These are phyloP conservation scores for Mortierella polycephala DNA, from an alignment of 371 early-diverging fungal genomes.

Conservation along the genomic window DNA sequence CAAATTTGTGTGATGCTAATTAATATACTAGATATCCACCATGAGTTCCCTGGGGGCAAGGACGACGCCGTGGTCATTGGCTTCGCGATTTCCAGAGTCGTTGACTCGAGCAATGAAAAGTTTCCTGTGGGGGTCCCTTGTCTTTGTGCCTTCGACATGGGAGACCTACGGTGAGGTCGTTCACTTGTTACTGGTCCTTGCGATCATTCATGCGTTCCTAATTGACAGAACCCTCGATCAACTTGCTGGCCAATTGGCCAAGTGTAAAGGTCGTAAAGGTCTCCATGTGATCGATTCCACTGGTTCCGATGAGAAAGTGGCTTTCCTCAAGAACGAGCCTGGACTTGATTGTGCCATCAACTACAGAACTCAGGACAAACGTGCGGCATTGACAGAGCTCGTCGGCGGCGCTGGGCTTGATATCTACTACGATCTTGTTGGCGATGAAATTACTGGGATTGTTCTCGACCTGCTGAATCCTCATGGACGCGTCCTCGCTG, in stretches of 20 bases:
- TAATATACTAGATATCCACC: constrained; percentile 14
- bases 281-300: constrained; percentile 74
- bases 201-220: too few species aligned
- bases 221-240: constrained; percentile 65
- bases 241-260: constrained; percentile 71
- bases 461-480: constrained; percentile 60
- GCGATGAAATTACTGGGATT: constrained; percentile 73
- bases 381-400: constrained; percentile 18
- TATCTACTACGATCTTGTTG: constrained; percentile 75
- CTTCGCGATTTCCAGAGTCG: too few species aligned
- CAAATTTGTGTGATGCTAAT: too few species aligned
- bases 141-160: too few species aligned
- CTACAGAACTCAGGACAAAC: constrained; percentile 64
- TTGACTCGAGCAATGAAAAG: too few species aligned
- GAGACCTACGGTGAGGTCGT: too few species aligned
- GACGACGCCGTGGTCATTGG: neutral
- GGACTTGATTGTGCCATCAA: constrained; percentile 79
- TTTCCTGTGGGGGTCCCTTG: too few species aligned
- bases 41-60: constrained; percentile 6
- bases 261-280: constrained; percentile 62
- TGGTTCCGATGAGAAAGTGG: constrained; percentile 75
- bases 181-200: neutral
- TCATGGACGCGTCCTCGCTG: constrained; percentile 62
- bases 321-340: constrained; percentile 61
- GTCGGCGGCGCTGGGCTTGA: constrained; percentile 65